Base-by-base conservation (phyloP, 257 asterid genomes). In the Osmanthus fragrans region DNA sequence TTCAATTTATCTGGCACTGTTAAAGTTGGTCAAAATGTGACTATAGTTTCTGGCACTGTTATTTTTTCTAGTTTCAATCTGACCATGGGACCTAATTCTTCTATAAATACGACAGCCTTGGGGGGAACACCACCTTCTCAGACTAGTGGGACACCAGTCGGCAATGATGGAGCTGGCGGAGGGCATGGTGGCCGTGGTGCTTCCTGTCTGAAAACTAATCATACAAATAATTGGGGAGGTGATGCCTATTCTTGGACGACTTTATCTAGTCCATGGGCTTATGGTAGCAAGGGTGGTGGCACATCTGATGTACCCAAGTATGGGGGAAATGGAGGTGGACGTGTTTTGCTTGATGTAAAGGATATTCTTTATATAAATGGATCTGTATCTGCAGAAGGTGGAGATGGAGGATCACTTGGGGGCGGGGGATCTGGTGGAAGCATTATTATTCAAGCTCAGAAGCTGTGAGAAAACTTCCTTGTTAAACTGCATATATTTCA, bases 141-240 rank as follows among this genome's bases (percentile, higher is more conserved):
- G 84, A 91, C 97, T 70, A 94, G 97, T 81, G 99, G 99, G 80
- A 94, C 97, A 21, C 99, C 99, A 47, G 92, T 92, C 83, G 94
- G 97, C 81, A 71, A 83, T 85, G 97, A 92, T 25, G 97, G 97
- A 49, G 93, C 96, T 29, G 99, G 99, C 65, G 99, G 99, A 74
- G 99, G 99, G 80, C 99, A 94, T 85, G 99, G 99, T 71, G 99
- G 99, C 27, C 97, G 97, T 71, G 99, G 99, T 51, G 97, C 99
- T 76, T 92, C 99, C 75, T 94, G 99, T 84, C 74, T 82, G 83
- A 94, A 94, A 89, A 90, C 92, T 71, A 89, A 87, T 74, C 78
- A 76, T 30, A 90, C 93, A 23, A 87, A 84, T 81, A 79, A 54
- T 84, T 94, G 99, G 99, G 99, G 99, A 64, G 99, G 99, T 85